Evolutionary conservation across 1,139 yeast species (phyloP).

Genomic region (Pichia sp.): DNA sequence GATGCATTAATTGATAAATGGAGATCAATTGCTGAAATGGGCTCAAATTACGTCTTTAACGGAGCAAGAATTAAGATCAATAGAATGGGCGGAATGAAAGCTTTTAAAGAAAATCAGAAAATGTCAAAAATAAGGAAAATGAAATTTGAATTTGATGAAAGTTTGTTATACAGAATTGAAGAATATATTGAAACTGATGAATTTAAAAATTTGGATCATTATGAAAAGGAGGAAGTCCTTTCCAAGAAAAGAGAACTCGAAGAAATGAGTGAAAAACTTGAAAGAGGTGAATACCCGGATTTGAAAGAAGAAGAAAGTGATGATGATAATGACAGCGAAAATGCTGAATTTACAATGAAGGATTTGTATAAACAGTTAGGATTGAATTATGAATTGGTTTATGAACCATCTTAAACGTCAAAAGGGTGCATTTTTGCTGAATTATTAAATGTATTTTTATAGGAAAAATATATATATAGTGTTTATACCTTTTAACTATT

Average conservation of each 20-base stretch:
- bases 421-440: background rate
- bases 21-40: conserved; percentile 38
- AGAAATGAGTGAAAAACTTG: conserved; percentile 25
- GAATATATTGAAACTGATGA: conserved; percentile 31
- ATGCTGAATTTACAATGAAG: conserved; percentile 35
- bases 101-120: conserved; percentile 32
- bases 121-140: conserved; percentile 30
- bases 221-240: conserved; percentile 21
- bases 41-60: conserved; percentile 37
- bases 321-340: background rate
- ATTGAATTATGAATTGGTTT: conserved; percentile 36
- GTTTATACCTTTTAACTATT: background rate
- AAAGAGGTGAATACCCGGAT: conserved; percentile 19
- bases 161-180: conserved; percentile 25
- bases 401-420: background rate
- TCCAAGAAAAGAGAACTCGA: conserved; percentile 30
- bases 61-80: conserved; percentile 36
- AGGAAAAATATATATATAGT: background rate
- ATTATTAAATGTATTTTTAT: background rate
- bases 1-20: conserved; percentile 35
- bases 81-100: conserved; percentile 41
- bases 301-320: conserved; percentile 26
- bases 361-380: conserved; percentile 37
- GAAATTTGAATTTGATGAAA: conserved; percentile 33
- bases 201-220: conserved; percentile 20